Conservation (phyloP, 192 early-diverging fungal species). For the Spizellomyces punctatus region DNA sequence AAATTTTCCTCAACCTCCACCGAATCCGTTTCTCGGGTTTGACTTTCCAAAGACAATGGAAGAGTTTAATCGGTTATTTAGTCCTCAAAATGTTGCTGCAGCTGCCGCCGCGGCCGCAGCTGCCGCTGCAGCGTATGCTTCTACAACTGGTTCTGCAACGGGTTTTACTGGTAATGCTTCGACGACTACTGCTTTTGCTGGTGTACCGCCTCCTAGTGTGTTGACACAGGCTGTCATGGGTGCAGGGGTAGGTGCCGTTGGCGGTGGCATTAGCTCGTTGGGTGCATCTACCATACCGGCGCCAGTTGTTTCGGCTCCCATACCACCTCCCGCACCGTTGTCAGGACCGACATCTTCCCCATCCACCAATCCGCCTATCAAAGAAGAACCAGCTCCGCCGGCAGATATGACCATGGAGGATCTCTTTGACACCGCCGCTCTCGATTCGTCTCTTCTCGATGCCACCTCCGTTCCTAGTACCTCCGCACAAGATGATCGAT, state of each 20-base stretch:
- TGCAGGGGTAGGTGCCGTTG: background rate
- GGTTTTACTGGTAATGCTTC: background rate
- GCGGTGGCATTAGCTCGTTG: background rate
- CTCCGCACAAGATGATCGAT: conserved; percentile 20
- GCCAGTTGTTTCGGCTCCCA: background rate
- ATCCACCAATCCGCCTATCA: background rate
- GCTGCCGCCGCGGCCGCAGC: conserved; percentile 14
- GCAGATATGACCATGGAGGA: conserved; percentile 22
- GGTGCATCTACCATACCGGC: background rate
- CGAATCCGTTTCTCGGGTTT: conserved; percentile 14
- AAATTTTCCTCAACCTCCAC: background rate
- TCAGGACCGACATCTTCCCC: conserved; percentile 5
- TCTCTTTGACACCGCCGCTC: conserved; percentile 14
- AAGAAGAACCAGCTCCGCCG: background rate
- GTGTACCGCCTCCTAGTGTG: conserved; percentile 6
- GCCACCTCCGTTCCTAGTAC: background rate
- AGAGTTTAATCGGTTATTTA: conserved; percentile 19
- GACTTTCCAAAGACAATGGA: conserved; percentile 32
- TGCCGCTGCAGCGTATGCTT: conserved; percentile 4
- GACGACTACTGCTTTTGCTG: background rate
- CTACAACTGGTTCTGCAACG: background rate
- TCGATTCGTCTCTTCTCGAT: background rate
- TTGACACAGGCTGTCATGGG: conserved; percentile 17
- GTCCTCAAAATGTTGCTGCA: conserved; percentile 19
- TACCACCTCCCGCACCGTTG: background rate